Evolutionary conservation across 1,139 yeast species (phyloP), one percentile per base, ranked within the genome.

Genomic region (Diutina pseudorugosa): DNA sequence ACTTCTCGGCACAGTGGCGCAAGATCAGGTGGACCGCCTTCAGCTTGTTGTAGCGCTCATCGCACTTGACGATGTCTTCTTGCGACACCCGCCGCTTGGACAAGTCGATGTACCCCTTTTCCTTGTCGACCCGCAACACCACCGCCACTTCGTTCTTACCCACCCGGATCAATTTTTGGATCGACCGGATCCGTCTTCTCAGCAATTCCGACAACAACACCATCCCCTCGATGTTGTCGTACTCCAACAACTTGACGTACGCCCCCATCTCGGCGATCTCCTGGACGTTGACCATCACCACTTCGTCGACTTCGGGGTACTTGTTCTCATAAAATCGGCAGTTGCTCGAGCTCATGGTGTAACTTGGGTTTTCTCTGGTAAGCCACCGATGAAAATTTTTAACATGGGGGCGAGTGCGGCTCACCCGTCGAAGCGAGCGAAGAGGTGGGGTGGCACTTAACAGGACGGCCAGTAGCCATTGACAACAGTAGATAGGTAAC

Each of bases 261-360:
- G 96, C 96, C 55, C 96, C 97, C 97, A 90, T 90, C 69, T 90
- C 97, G 61, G 96, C 97, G 62, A 90, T 90, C 69, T 90, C 96
- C 75, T 89, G 96, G 64, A 93, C 98, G 70, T 93, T 93, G 66
- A 93, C 98, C 93, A 93, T 91, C 58, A 93, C 98, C 61, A 93
- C 95, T 69, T 94, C 98, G 62, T 93, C 98, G 65, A 94, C 95
- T 71, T 93, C 99, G 57, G 99, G 99, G 75, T 85, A 93, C 71
- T 91, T 91, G 81, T 91, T 93, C 71, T 93, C 98, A 68, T 93
- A 93, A 73, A 86, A 94, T 75, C 99, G 85, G 76, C 97, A 91
- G 69, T 88, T 83, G 52, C 95, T 84, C 51, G 94, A 85, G 68
- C 95, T 83, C 93, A 85, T 85, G 20, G 42, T 54, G 49, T 12